Conservation (phyloP, 1,284 basidiomycete species). For the Apiotrichum gamsii region DNA sequence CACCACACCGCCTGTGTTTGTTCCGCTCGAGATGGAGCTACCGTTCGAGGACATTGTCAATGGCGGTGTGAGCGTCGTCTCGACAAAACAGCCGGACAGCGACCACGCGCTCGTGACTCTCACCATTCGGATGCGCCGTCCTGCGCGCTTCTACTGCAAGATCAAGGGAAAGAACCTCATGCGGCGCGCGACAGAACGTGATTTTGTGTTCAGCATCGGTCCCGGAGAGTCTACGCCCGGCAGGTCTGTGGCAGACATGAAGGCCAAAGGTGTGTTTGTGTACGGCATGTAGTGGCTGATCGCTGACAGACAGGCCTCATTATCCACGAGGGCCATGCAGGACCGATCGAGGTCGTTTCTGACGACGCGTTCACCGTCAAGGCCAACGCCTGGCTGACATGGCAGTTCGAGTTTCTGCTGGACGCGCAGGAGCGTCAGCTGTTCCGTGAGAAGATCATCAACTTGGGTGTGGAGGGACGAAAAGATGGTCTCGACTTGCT, state of each 20-base stretch:
- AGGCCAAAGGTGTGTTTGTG: conserved; percentile 5
- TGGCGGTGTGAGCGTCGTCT: conserved; percentile 9
- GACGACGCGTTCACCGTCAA: conserved; percentile 8
- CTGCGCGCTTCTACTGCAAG: conserved; percentile 14
- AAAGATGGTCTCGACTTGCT: conserved; percentile 10
- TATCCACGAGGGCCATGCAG: conserved; percentile 19
- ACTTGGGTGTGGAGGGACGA: conserved; percentile 1
- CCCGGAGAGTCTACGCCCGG: conserved; percentile 8
- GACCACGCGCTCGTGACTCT: conserved; percentile 4
- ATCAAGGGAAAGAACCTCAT: conserved; percentile 1
- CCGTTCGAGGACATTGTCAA: conserved; percentile 19
- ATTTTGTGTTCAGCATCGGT: conserved; percentile 15
- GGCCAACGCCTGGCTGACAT: conserved; percentile 15
- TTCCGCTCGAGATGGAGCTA: conserved; percentile 18
- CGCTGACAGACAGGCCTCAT: conserved; percentile 17
- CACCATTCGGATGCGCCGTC: conserved; percentile 16
- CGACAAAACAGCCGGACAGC: background rate
- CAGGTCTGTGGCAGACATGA: conserved; percentile 6
- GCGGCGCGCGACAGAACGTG: conserved; percentile 19
- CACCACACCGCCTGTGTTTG: conserved; percentile 7
- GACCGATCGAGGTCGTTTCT: conserved; percentile 9
- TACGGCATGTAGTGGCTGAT: no score
- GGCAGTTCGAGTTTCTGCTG: conserved; percentile 16
- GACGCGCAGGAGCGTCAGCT: background rate
- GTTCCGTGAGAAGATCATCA: conserved; percentile 4